These are phyloP conservation scores for Suillus brevipes DNA, from an alignment of 768 basidiomycete genomes.

Conservation along the genomic window DNA sequence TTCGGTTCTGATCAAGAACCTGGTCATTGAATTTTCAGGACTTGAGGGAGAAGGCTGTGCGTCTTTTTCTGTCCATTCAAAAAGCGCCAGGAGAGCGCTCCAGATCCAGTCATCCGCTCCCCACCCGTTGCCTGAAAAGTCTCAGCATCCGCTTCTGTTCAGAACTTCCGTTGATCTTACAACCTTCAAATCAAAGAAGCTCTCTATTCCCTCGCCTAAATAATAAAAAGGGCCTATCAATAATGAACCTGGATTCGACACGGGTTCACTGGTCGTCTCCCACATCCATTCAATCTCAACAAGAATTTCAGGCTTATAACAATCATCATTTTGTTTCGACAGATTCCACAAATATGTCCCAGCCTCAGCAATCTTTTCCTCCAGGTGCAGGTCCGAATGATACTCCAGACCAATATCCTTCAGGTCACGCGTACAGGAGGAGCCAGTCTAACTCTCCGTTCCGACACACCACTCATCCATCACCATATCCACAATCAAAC, in stretches of 20 bases:
- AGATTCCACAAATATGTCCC: constrained; percentile 37
- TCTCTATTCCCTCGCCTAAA: constrained; percentile 37
- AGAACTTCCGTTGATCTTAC: constrained; percentile 30
- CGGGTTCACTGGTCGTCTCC: constrained; percentile 35
- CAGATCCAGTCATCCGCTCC: constrained; percentile 8
- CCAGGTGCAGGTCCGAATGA: constrained; percentile 37
- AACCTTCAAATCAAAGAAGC: constrained; percentile 36
- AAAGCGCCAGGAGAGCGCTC: constrained; percentile 17
- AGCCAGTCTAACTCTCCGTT: constrained; percentile 34
- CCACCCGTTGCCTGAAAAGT: constrained; percentile 18
- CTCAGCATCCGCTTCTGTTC: constrained; percentile 22
- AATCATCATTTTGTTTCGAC: constrained; percentile 26
- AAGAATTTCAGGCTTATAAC: constrained; percentile 32
- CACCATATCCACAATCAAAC: constrained; percentile 37
- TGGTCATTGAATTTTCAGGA: no score
- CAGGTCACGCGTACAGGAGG: constrained; percentile 34
- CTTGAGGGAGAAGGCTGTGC: constrained; percentile 19
- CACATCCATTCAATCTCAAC: constrained; percentile 20
- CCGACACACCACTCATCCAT: constrained; percentile 41
- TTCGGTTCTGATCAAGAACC: background rate
- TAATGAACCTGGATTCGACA: constrained; percentile 38
- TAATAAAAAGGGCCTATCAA: constrained; percentile 34
- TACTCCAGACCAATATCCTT: constrained; percentile 32
- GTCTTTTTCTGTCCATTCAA: constrained; percentile 8
- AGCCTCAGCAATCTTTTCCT: constrained; percentile 36